Evolutionary conservation across 495 filamentous ascomycete genomes (phyloP).

Genomic region (Cercophora samala): DNA sequence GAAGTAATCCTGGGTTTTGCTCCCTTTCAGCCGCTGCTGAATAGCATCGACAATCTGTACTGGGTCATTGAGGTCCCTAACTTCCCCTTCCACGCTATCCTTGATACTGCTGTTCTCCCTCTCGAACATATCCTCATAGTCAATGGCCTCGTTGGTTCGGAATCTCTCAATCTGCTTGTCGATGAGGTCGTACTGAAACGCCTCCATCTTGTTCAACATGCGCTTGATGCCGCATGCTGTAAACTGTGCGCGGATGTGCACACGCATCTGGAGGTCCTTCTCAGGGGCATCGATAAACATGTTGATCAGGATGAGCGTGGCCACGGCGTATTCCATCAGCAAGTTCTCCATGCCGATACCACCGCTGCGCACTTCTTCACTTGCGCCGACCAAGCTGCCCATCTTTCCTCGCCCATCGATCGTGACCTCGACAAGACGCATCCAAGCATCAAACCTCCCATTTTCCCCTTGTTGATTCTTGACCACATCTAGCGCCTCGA

Average conservation of each 20-base stretch:
- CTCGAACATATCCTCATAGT: constrained; percentile 96
- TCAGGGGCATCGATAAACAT: constrained; percentile 93
- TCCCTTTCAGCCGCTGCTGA: constrained; percentile 77
- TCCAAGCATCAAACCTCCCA: constrained; percentile 96
- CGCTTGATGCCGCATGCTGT: constrained; percentile 94
- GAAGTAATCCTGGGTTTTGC: constrained; percentile 89
- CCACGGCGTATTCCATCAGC: constrained; percentile 97
- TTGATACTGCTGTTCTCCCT: constrained; percentile 85
- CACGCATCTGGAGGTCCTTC: constrained; percentile 80
- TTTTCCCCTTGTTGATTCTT: constrained; percentile 89
- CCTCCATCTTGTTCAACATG: constrained; percentile 94
- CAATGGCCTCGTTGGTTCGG: constrained; percentile 89
- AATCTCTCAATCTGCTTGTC: constrained; percentile 97
- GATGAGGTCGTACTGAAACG: constrained; percentile 96
- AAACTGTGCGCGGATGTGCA: constrained; percentile 94
- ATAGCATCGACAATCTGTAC: constrained; percentile 92
- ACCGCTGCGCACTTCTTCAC: constrained; percentile 93
- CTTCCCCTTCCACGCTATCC: constrained; percentile 84
- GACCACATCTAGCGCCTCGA: constrained; percentile 88
- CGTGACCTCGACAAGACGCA: constrained; percentile 97
- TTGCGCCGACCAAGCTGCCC: constrained; percentile 94
- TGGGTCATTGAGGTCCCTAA: constrained; percentile 92
- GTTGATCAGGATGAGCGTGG: constrained; percentile 91
- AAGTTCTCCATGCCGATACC: constrained; percentile 99
- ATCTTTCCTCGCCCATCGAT: constrained; percentile 97